Evolutionary conservation across 495 filamentous ascomycete species (phyloP).

Genomic region (Aspergillus taichungensis): DNA sequence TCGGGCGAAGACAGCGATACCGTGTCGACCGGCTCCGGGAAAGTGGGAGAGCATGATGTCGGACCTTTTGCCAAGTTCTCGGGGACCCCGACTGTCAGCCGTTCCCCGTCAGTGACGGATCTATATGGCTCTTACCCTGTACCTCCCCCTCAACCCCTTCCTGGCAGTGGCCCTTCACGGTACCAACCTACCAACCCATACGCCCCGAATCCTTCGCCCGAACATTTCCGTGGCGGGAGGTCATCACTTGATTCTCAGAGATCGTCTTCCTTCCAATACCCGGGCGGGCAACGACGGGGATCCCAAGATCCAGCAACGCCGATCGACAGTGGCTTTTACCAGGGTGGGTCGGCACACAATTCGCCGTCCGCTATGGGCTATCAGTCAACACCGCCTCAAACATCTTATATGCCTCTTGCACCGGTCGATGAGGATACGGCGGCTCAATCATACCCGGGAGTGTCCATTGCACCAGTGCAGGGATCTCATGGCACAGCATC

Average conservation of each 20-base stretch:
- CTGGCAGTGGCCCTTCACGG: constrained; percentile 44
- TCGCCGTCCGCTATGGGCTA: constrained; percentile 31
- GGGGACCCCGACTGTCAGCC: constrained; percentile 75
- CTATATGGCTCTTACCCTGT: constrained; percentile 56
- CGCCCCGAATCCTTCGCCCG: constrained; percentile 40
- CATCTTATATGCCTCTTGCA: constrained; percentile 39
- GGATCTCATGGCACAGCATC: constrained; percentile 19
- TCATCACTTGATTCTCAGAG: constrained; percentile 41
- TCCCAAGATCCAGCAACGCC: constrained; percentile 33
- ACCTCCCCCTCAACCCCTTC: constrained; percentile 24
- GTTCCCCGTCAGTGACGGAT: constrained; percentile 66
- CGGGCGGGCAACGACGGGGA: constrained; percentile 28
- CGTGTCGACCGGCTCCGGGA: constrained; percentile 48
- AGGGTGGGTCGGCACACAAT: constrained; percentile 22
- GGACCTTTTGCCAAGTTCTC: constrained; percentile 78
- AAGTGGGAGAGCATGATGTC: constrained; percentile 45
- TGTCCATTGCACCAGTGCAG: constrained; percentile 6
- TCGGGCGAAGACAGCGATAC: constrained; percentile 75
- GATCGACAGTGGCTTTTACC: constrained; percentile 27
- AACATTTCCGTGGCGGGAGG: constrained; percentile 32
- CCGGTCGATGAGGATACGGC: constrained; percentile 35
- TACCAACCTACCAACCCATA: constrained; percentile 54
- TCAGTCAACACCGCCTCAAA: constrained; percentile 41
- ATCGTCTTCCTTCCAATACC: constrained; percentile 24
- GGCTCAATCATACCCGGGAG: constrained; percentile 20